Evolutionary conservation across 2,329 filamentous ascomycete genomes (phyloP), one percentile per base, ranked within the genome.

Genomic region (Arthroderma sp.): DNA sequence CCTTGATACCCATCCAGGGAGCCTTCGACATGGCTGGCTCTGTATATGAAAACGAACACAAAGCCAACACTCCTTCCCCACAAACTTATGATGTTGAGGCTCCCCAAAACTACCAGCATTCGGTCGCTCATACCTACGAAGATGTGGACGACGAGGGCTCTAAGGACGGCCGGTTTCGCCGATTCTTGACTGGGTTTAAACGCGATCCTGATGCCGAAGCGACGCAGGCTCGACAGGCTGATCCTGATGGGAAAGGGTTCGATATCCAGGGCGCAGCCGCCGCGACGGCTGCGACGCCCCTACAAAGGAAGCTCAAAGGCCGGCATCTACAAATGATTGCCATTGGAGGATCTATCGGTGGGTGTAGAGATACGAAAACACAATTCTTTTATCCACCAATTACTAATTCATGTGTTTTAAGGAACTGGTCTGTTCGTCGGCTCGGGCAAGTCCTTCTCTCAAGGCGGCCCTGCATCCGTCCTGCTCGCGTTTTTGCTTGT

Each of bases 251-350:
- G 8, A 52, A 45, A 29, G 32, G 32, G n/a, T 59, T 54, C 41
- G 55, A 60, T 50, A 40, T 51, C 38, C 57, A 57, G 41, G 53
- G 50, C 6, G 58, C 58, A 0, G 53, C 53, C 22, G 48, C 53
- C 28, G 55, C 55, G 28, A 58, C 55, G 3, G 58, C 58, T 3
- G 34, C 49, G 29, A 56, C 55, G 6, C 58, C 57, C 10, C 44
- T 60, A 43, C 45, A 56, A 31, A 50, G 55, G 32, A 51, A 51
- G 44, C 60, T 71, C 44, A 71, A 71, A 54, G 70, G 69, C 31
- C 66, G 73, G 48, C 74, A 77, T 56, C 70, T 77, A 42, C 66
- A 76, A 50, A 74, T 77, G 55, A 78, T 80, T 53, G 74, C 74
- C 6, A 66, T 78, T 22, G 73, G 74, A 45, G 74, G 74, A 44